Percentiles rank a stretch among this genome's conserved stretches.
phyloP scores from a whole-genome alignment of 2,329 filamentous ascomycete genomes.

The Clonostachys sp. region DNA sequence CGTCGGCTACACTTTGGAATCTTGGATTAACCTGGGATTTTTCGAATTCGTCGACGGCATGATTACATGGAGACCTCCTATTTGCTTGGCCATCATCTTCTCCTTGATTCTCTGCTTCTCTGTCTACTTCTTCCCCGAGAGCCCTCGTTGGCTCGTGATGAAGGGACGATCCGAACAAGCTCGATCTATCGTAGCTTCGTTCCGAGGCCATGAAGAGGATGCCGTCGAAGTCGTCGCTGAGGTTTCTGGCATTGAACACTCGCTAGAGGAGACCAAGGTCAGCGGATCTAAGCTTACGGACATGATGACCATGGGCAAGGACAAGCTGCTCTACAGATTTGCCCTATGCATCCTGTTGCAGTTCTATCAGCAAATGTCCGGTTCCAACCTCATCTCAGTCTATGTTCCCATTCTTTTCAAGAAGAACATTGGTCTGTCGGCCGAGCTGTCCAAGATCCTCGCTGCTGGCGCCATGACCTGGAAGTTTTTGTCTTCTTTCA shows the following conservation, averaged over 20 bases:
- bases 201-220: conserved; percentile 29
- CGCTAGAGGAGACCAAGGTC: conserved; percentile 34
- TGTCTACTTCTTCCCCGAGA: conserved; percentile 28
- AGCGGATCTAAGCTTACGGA: conserved; percentile 30
- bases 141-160: conserved; percentile 27
- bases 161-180: conserved; percentile 23
- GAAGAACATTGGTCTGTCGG: conserved; percentile 30
- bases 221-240: conserved; percentile 31
- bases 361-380: conserved; percentile 17
- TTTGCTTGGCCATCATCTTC: conserved; percentile 24
- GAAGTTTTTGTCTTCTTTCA: conserved; percentile 48
- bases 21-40: conserved; percentile 41
- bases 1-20: conserved; percentile 28
- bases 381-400: conserved; percentile 28
- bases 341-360: conserved; percentile 20
- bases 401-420: conserved; percentile 35
- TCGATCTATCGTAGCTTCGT: conserved; percentile 22
- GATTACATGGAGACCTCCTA: conserved; percentile 23
- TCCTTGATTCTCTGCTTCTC: conserved; percentile 21
- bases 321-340: conserved; percentile 42
- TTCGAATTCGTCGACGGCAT: conserved; percentile 19
- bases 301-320: conserved; percentile 41
- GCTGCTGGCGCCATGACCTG: conserved; percentile 47
- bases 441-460: conserved; percentile 31
- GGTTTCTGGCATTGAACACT: conserved; percentile 40